These are phyloP conservation scores for Teratosphaeria pseudoeucalypti DNA, from an alignment of 2,329 filamentous ascomycete genomes.

Conservation along the genomic window DNA sequence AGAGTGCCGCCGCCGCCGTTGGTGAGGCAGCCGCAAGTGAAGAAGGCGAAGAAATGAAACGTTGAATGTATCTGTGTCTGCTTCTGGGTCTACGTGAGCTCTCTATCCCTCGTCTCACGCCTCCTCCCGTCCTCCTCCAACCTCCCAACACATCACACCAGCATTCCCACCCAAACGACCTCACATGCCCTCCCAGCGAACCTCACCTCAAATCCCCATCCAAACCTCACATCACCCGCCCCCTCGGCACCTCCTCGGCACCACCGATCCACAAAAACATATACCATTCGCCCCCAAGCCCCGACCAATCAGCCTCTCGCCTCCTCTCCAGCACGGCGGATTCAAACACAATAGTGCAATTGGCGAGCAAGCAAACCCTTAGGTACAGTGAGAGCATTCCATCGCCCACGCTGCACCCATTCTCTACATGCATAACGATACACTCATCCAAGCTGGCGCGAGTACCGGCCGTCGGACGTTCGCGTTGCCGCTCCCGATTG, in stretches of 20 bases:
- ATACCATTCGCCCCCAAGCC: neutral
- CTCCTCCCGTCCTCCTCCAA: neutral
- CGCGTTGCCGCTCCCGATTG: neutral
- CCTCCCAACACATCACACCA: no score
- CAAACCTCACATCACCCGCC: neutral
- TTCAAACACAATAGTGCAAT: neutral
- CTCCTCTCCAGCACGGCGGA: neutral
- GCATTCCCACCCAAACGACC: neutral
- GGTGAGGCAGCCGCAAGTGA: neutral
- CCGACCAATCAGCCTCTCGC: neutral
- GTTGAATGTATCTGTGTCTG: neutral
- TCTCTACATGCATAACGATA: neutral
- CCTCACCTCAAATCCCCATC: neutral
- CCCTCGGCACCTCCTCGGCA: neutral
- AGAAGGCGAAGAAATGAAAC: neutral
- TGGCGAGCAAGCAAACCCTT: neutral
- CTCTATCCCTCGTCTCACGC: neutral
- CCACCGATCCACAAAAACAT: neutral
- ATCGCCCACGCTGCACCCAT: neutral
- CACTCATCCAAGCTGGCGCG: neutral
- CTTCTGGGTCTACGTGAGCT: neutral
- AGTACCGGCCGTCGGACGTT: neutral
- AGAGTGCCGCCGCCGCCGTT: neutral
- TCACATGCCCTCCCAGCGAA: neutral
- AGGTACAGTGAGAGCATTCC: slow-evolving; percentile 2